Conservation (phyloP, 2,329 filamentous ascomycete genomes). For the Xenoacremonium recifei region DNA sequence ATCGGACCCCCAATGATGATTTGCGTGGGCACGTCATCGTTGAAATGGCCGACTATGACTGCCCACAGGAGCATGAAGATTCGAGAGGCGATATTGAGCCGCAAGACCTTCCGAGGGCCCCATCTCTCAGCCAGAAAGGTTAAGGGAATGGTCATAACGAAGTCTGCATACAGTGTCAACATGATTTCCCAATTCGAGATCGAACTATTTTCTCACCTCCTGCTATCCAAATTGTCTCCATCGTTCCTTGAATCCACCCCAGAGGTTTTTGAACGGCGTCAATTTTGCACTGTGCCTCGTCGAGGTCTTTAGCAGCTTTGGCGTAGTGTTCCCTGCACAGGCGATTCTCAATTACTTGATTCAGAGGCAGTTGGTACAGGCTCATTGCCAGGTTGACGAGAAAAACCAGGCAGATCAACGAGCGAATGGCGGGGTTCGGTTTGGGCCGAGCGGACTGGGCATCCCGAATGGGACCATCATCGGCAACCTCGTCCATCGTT, state of each 20-base stretch:
- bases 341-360: conserved; percentile 44
- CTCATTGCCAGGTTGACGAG: conserved; percentile 47
- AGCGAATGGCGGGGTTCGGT: conserved; percentile 15
- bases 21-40: conserved; percentile 15
- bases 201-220: conserved; percentile 33
- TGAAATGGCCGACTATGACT: conserved; percentile 17
- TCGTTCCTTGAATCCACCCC: conserved; percentile 50
- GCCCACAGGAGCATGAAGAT: conserved; percentile 24
- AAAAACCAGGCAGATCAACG: conserved; percentile 40
- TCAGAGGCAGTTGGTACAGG: conserved; percentile 47
- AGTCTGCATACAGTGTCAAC: conserved; percentile 32
- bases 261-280: conserved; percentile 49
- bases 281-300: conserved; percentile 54
- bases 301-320: conserved; percentile 38
- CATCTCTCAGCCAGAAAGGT: conserved; percentile 44
- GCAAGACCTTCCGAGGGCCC: conserved; percentile 38
- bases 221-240: conserved; percentile 49
- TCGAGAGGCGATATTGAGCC: conserved; percentile 42
- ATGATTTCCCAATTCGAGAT: rapidly evolving
- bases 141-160: conserved; percentile 48
- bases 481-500: too few relatives aligned
- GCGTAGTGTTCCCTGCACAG: conserved; percentile 53
- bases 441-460: too few relatives aligned
- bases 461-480: too few relatives aligned
- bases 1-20: conserved; percentile 39